These are phyloP conservation scores for Plantago major DNA, from an alignment of 257 asterid genomes.

Conservation along the genomic window DNA sequence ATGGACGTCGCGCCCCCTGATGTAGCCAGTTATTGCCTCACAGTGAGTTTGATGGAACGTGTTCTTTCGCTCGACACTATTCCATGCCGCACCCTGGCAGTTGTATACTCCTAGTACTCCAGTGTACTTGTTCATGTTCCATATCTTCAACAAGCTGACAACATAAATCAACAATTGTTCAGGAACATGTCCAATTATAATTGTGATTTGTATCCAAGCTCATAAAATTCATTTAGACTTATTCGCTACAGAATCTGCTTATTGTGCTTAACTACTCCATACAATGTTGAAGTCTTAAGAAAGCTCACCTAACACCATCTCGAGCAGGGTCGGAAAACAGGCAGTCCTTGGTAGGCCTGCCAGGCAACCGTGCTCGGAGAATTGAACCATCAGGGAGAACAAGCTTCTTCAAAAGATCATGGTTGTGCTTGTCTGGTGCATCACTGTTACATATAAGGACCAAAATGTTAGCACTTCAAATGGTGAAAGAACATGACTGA, in stretches of 20 bases:
- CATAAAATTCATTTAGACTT: no score
- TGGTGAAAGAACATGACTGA: background rate
- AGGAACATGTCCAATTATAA: constrained; percentile 2
- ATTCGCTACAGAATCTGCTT: no score
- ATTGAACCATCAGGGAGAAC: constrained; percentile 79
- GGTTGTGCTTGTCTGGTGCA: constrained; percentile 90
- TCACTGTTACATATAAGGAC: constrained; percentile 43
- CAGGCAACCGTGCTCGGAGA: constrained; percentile 81
- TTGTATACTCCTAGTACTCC: constrained; percentile 82
- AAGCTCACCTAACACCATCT: constrained; percentile 72
- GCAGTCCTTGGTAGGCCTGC: constrained; percentile 90
- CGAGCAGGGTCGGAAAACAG: constrained; percentile 86
- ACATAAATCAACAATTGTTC: constrained; percentile 8
- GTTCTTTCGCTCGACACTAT: constrained; percentile 59
- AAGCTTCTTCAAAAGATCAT: constrained; percentile 72
- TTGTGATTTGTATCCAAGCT: no score
- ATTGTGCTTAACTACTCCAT: no score
- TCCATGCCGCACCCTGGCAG: constrained; percentile 96
- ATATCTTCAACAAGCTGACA: constrained; percentile 71
- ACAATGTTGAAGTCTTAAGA: background rate
- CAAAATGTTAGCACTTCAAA: background rate
- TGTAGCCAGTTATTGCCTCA: constrained; percentile 57
- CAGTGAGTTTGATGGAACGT: constrained; percentile 58
- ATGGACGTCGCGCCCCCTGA: constrained; percentile 68
- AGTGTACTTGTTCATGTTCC: constrained; percentile 87